A percentile compares a stretch with the other conserved stretches of the same genome.
phyloP scores from a whole-genome alignment of 805 yeast genomes.

The Helenozyma baotianmanensis region DNA sequence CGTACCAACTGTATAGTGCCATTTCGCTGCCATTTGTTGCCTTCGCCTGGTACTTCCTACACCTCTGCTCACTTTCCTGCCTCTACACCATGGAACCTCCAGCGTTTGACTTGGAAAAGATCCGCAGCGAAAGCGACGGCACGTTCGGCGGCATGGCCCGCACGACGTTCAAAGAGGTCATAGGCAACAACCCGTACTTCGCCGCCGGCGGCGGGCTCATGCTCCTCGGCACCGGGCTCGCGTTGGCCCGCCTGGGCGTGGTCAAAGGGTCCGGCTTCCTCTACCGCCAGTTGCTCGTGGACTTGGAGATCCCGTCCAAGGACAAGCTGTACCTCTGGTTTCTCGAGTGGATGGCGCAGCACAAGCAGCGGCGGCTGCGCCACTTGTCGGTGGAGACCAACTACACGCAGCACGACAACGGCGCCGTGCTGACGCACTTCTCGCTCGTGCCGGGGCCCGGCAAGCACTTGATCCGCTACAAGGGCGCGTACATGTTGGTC shows the following conservation, averaged over 20 bases:
- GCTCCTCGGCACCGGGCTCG: constrained; percentile 88
- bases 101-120: constrained; percentile 32
- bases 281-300: constrained; percentile 82
- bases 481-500: constrained; percentile 83
- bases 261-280: constrained; percentile 59
- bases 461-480: constrained; percentile 77
- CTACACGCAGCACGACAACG: constrained; percentile 86
- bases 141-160: constrained; percentile 28
- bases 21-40: too few species aligned
- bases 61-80: too few species aligned
- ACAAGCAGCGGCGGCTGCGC: constrained; percentile 69
- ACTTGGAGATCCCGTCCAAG: constrained; percentile 86
- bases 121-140: constrained; percentile 35
- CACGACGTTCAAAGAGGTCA: constrained; percentile 46
- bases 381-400: constrained; percentile 89
- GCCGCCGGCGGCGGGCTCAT: constrained; percentile 98
- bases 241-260: constrained; percentile 68
- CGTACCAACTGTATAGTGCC: too few species aligned
- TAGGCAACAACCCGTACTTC: constrained; percentile 83
- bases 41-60: too few species aligned
- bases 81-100: too few species aligned
- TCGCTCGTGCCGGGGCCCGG: constrained; percentile 97
- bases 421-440: constrained; percentile 81
- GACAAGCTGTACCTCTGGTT: constrained; percentile 96
- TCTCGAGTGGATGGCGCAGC: constrained; percentile 89